Evolutionary conservation across 75 land plant genomes (phyloP).

Genomic region (Ceratopteris richardii): DNA sequence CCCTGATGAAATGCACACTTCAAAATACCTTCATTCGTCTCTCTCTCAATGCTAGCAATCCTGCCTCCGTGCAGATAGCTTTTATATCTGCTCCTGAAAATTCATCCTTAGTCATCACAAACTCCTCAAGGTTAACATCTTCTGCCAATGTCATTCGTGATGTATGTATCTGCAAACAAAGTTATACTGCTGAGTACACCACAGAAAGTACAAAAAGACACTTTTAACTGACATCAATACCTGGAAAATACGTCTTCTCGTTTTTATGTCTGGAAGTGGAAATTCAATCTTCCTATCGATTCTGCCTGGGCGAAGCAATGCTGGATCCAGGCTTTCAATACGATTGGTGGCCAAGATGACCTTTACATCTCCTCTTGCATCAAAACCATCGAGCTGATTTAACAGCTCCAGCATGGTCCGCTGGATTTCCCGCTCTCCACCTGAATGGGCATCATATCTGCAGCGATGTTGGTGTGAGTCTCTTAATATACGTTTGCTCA

Average conservation of each 20-base stretch:
- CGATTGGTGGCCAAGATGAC: slow-evolving; percentile 85
- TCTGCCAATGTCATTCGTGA: slow-evolving; percentile 86
- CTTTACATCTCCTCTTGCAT: slow-evolving; percentile 84
- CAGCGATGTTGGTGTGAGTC: no score
- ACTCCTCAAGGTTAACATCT: slow-evolving; percentile 87
- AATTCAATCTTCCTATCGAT: slow-evolving; percentile 89
- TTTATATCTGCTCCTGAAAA: slow-evolving; percentile 92
- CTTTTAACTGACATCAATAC: slow-evolving; percentile 22
- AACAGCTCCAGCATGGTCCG: slow-evolving; percentile 82
- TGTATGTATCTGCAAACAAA: slow-evolving; percentile 58
- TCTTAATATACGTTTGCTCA: no score
- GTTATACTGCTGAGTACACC: no score
- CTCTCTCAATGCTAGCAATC: slow-evolving; percentile 79
- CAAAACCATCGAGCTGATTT: slow-evolving; percentile 89
- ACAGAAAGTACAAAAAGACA: slow-evolving; percentile 1
- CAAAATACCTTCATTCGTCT: slow-evolving; percentile 81
- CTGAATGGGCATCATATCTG: slow-evolving; percentile 90
- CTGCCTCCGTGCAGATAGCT: slow-evolving; percentile 87
- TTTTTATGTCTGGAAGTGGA: slow-evolving; percentile 78
- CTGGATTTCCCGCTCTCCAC: slow-evolving; percentile 88
- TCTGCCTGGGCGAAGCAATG: slow-evolving; percentile 85
- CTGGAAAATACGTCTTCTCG: slow-evolving; percentile 79
- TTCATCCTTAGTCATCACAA: slow-evolving; percentile 93
- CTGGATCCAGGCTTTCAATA: slow-evolving; percentile 88
- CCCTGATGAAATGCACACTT: no score